phyloP scores from a whole-genome alignment of 768 basidiomycete genomes.

The Butyriboletus loyo region DNA sequence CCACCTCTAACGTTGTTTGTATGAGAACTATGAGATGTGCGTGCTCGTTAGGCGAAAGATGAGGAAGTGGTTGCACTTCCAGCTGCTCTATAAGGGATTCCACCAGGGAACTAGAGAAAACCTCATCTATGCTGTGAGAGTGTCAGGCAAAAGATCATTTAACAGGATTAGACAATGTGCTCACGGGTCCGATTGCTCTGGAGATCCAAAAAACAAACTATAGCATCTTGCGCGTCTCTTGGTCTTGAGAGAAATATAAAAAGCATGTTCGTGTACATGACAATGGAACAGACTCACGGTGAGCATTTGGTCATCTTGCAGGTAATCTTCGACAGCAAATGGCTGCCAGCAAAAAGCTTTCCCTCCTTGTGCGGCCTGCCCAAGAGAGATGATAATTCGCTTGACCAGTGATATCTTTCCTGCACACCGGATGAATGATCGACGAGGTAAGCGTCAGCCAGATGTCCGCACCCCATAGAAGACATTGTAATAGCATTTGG shows the following conservation, averaged over 20 bases:
- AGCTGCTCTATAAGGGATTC: constrained; percentile 59
- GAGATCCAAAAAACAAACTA: constrained; percentile 51
- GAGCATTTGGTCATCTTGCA: constrained; percentile 17
- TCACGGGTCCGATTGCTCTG: constrained; percentile 45
- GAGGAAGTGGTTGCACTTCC: constrained; percentile 61
- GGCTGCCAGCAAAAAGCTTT: constrained; percentile 40
- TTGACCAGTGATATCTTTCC: constrained; percentile 87
- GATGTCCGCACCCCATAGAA: constrained; percentile 75
- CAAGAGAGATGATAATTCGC: constrained; percentile 69
- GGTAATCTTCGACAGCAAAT: constrained; percentile 51
- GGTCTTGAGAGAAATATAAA: constrained; percentile 7
- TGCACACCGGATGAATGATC: constrained; percentile 30
- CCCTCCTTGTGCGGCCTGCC: constrained; percentile 27
- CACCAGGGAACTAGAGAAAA: constrained; percentile 62
- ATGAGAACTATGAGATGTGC: constrained; percentile 81
- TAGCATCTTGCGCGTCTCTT: constrained; percentile 37
- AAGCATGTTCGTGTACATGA: neutral
- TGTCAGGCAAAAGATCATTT: constrained; percentile 2
- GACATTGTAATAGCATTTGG: constrained; percentile 86
- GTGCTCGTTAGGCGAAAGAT: constrained; percentile 76
- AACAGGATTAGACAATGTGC: constrained; percentile 10
- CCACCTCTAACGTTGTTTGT: constrained; percentile 82
- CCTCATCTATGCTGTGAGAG: constrained; percentile 42
- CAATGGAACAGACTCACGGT: constrained; percentile 17
- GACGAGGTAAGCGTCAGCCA: neutral